Evolutionary conservation across 2,329 filamentous ascomycete species (phyloP), one percentile per base, ranked within the genome.

Genomic region (Amphichorda felina): DNA sequence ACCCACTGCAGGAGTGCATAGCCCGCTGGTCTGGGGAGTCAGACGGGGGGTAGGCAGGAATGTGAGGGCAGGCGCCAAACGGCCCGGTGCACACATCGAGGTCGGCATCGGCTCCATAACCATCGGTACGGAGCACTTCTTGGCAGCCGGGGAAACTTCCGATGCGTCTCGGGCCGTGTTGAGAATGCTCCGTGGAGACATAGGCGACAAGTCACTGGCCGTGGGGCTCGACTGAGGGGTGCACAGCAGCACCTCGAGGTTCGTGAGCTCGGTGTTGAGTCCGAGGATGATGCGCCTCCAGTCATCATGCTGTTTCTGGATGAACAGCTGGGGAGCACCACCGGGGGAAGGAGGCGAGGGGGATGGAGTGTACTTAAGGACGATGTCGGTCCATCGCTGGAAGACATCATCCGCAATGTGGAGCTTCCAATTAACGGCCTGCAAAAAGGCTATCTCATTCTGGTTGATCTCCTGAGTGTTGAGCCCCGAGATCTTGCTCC

Each of bases 401-500:
- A 94, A 96, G 8, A 84, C 72, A 3, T 80, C 72, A 45, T 95
- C 87, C 1, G 86, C 81, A 43, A 98, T 89, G 57, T 98, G 91
- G 21, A 98, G 74, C 50, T 87, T 85, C 88, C 89, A 98, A 56
- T 86, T 80, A 42, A 98, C 85, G 31, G 88, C 84, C 41, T 81
- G 64, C 32, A 98, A 71, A 55, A 96, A 98, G 14, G 84, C 79
- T 57, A 93, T 81, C 63, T 98, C 91, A 56, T 96, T 96, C 52
- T 87, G 82, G 60, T 96, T 96, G 59, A 98, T 96, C 61, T 98
- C 91, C 38, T 75, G 68, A 4, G 87, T 88, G 54, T 84, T 86
- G 38, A 98, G 68, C n/a, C 91, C 91, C 14, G 91, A 96, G 48
- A 98, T 98, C 68, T 94, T 96, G 59, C 89, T 96, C 91, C 91